Evolutionary conservation across 2,329 filamentous ascomycete species (phyloP).

Genomic region (Colletotrichum salicis): DNA sequence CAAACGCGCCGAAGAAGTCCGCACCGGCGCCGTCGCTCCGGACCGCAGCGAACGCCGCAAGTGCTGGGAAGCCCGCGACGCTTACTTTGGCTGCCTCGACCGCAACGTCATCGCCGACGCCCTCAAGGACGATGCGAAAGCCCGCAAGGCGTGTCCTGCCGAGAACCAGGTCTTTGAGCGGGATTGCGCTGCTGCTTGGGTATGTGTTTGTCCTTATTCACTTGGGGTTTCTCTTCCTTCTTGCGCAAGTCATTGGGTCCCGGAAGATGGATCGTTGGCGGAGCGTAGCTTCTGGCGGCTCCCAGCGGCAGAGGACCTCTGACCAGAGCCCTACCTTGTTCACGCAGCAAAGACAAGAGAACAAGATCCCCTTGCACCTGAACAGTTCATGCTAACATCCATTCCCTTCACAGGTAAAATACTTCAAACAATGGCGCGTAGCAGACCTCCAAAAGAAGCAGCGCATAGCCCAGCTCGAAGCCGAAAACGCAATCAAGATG

Average conservation of each 20-base stretch:
- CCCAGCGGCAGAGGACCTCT: not conserved
- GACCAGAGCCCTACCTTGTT: not conserved
- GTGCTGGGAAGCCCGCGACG: constrained; percentile 92
- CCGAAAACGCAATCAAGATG: constrained; percentile 76
- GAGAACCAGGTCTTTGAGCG: constrained; percentile 74
- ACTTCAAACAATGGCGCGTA: constrained; percentile 96
- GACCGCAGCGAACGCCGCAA: constrained; percentile 81
- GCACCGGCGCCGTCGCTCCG: constrained; percentile 76
- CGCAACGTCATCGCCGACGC: constrained; percentile 81
- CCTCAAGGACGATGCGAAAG: constrained; percentile 54
- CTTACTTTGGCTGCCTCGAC: constrained; percentile 90
- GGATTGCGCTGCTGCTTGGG: constrained; percentile 92
- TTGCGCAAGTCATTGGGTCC: not conserved
- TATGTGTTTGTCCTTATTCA: constrained; percentile 58
- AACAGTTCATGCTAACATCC: not conserved
- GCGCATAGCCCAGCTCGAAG: constrained; percentile 79
- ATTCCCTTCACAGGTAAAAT: constrained; percentile 74
- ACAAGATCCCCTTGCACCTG: not conserved
- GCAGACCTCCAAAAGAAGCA: constrained; percentile 89
- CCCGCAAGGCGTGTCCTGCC: constrained; percentile 51
- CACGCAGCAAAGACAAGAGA: not conserved
- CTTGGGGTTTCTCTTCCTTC: constrained; percentile 5
- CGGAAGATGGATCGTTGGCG: no score
- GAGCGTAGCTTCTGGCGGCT: not conserved
- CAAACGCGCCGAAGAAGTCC: constrained; percentile 64